Evolutionary conservation across 73 alveolate genomes (phyloP).

Genomic region (Halteria grandinella): DNA sequence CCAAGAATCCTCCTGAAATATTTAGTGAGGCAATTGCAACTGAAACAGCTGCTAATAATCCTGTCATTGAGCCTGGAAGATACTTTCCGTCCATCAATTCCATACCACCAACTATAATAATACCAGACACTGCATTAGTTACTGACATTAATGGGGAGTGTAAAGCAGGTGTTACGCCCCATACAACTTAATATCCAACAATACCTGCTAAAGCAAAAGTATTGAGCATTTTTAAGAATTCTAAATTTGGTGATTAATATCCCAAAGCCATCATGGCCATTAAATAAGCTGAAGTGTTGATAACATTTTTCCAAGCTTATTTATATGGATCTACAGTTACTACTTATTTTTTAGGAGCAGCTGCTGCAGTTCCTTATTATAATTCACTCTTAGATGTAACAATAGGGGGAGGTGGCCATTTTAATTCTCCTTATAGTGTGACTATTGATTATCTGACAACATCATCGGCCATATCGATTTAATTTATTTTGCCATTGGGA

Average conservation of each 20-base stretch:
- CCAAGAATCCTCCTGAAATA: slow-evolving; percentile 60
- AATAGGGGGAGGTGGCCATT: slow-evolving; percentile 74
- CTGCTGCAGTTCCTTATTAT: too few relatives aligned
- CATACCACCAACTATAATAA: slow-evolving; percentile 73
- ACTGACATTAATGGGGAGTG: slow-evolving; percentile 90
- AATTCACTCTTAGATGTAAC: too few relatives aligned
- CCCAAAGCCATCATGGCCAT: slow-evolving; percentile 42
- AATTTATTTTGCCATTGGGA: slow-evolving; percentile 33
- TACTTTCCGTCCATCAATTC: slow-evolving; percentile 45
- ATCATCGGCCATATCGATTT: slow-evolving; percentile 66
- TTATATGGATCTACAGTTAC: slow-evolving; percentile 26
- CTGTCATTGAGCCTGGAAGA: slow-evolving; percentile 50
- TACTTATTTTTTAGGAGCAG: slow-evolving; percentile 22
- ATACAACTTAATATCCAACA: slow-evolving; percentile 81
- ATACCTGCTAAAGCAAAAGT: slow-evolving; percentile 78
- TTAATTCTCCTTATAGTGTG: slow-evolving; percentile 56
- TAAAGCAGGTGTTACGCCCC: slow-evolving; percentile 89
- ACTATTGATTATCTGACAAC: slow-evolving; percentile 48
- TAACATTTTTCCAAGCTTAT: slow-evolving; percentile 34
- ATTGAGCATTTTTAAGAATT: slow-evolving; percentile 51
- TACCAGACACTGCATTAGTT: slow-evolving; percentile 88
- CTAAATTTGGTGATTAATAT: slow-evolving; percentile 21
- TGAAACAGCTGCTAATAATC: slow-evolving; percentile 50
- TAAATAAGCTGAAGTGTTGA: slow-evolving; percentile 36
- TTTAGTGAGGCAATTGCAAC: slow-evolving; percentile 59